Conservation (phyloP, 176 grass and related monocot species). For the Thinopyrum elongatum region DNA sequence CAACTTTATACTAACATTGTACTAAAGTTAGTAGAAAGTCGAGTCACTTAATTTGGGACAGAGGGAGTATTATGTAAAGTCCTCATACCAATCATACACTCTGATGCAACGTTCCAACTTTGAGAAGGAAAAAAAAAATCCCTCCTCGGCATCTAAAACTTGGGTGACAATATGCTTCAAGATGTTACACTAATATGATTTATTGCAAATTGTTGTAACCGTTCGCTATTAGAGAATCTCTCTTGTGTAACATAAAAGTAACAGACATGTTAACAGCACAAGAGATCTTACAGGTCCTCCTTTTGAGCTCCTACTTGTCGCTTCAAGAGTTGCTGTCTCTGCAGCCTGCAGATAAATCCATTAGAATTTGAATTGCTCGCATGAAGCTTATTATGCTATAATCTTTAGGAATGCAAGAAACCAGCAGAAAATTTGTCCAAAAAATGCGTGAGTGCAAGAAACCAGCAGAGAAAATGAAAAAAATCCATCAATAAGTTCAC, state of each 20-base stretch:
- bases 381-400: slow-evolving; percentile 4
- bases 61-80: slow-evolving; percentile 1
- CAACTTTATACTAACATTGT: too few relatives aligned
- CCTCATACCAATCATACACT: background rate
- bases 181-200: background rate
- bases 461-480: slow-evolving; percentile 11
- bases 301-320: slow-evolving; percentile 71
- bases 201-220: slow-evolving; percentile 4
- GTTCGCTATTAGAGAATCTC: background rate
- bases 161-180: background rate
- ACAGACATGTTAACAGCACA: slow-evolving; percentile 11
- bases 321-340: slow-evolving; percentile 83
- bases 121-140: background rate
- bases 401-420: background rate
- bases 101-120: background rate
- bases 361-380: slow-evolving; percentile 7
- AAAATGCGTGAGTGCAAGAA: slow-evolving; percentile 10
- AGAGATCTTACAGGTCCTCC: slow-evolving; percentile 69
- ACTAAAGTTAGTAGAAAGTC: too few relatives aligned
- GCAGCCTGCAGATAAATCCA: slow-evolving; percentile 62
- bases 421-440: slow-evolving; percentile 4
- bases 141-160: slow-evolving; percentile 18
- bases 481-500: background rate
- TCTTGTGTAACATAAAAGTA: slow-evolving; percentile 14
- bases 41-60: too few relatives aligned